phyloP scores from a whole-genome alignment of 2,329 filamentous ascomycete species.

The Fusarium sp. region DNA sequence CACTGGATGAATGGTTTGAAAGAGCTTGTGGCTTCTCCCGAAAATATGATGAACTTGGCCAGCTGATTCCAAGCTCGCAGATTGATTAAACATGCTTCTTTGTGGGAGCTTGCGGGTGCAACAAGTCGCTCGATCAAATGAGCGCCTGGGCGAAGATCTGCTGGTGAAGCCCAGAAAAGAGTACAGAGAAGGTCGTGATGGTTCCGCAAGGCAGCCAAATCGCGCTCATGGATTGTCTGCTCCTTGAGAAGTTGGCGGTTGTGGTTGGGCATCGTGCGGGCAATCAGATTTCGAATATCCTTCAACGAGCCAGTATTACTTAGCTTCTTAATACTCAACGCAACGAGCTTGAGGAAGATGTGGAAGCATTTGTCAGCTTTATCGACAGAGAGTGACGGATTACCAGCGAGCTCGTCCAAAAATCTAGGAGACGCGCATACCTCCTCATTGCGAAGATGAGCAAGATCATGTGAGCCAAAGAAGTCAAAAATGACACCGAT shows the following conservation, averaged over 20 bases:
- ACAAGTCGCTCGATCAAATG: conserved; percentile 73
- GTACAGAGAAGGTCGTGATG: conserved; percentile 79
- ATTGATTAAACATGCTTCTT: conserved; percentile 76
- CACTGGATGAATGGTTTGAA: conserved; percentile 64
- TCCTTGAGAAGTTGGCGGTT: conserved; percentile 76
- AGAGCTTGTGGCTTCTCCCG: conserved; percentile 61
- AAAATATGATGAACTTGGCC: conserved; percentile 70
- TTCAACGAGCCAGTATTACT: conserved; percentile 64
- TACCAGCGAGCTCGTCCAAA: conserved; percentile 67
- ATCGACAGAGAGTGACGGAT: conserved; percentile 65
- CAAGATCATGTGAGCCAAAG: conserved; percentile 74
- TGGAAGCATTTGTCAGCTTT: conserved; percentile 76
- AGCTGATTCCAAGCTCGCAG: conserved; percentile 75
- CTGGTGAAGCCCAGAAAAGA: conserved; percentile 75
- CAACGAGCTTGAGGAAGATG: conserved; percentile 76
- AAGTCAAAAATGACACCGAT: conserved; percentile 77
- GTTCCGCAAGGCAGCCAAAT: conserved; percentile 76
- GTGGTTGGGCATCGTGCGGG: conserved; percentile 76
- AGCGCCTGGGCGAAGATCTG: conserved; percentile 66
- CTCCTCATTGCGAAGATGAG: conserved; percentile 76
- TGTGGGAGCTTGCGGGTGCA: conserved; percentile 72
- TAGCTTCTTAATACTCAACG: conserved; percentile 69
- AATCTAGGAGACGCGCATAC: conserved; percentile 73
- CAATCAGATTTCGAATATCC: conserved; percentile 73
- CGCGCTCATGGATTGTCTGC: conserved; percentile 70